Evolutionary conservation across 2,329 filamentous ascomycete genomes (phyloP).

Genomic region (Rhynchosporium graminicola): DNA sequence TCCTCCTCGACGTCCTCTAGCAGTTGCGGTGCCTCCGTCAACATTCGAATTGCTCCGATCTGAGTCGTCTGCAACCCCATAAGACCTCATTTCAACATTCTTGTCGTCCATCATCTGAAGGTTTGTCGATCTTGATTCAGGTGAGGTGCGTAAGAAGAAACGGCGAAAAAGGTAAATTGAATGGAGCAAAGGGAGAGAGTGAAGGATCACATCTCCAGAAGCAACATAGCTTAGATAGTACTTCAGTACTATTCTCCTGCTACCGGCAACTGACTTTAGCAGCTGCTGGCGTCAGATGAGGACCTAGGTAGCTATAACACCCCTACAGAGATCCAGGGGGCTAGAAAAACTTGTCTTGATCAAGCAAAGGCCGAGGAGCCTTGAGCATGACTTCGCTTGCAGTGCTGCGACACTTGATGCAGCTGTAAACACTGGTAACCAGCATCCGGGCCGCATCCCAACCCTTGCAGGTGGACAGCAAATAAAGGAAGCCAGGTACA

Average conservation of each 20-base stretch:
- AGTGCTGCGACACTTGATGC: conserved; percentile 8
- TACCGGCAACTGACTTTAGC: background rate
- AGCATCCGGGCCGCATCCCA: background rate
- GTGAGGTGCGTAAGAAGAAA: background rate
- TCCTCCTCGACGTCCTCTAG: conserved; percentile 31
- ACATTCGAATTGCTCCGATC: conserved; percentile 5
- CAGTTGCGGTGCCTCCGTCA: background rate
- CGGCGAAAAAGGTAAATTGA: background rate
- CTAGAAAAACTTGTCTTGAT: background rate
- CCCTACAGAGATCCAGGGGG: background rate
- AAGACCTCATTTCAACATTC: conserved; percentile 19
- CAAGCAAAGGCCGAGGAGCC: conserved; percentile 5
- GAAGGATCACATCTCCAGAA: conserved; percentile 3
- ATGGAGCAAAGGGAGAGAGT: conserved; percentile 2
- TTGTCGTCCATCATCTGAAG: conserved; percentile 29
- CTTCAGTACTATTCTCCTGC: background rate
- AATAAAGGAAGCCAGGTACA: background rate
- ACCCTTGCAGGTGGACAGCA: background rate
- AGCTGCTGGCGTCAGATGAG: background rate
- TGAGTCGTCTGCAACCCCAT: conserved; percentile 11
- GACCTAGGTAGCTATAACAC: background rate
- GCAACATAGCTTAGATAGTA: background rate
- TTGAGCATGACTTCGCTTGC: conserved; percentile 1
- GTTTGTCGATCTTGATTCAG: background rate
- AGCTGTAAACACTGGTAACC: background rate